Percentiles rank a stretch among this genome's conserved stretches.
Evolutionary conservation across 306 rosid species (phyloP).

Genomic region (Glycyrrhiza uralensis): DNA sequence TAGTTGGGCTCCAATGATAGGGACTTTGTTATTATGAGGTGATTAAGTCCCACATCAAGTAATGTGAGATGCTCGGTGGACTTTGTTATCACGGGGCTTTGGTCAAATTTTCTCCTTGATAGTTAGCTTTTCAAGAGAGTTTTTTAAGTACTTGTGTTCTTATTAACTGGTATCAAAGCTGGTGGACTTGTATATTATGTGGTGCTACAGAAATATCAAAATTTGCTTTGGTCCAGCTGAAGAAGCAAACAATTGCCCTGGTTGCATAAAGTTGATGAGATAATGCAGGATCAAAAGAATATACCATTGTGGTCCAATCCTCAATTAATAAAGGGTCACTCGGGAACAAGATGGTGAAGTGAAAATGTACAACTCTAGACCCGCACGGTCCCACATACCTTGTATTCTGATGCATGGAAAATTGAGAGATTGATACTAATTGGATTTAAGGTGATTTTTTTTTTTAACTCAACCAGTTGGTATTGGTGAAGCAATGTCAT

Average conservation of each 20-base stretch:
- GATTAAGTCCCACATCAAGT: too few species aligned
- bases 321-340: not conserved
- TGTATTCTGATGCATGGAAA: not conserved
- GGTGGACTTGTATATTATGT: too few species aligned
- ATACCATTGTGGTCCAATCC: conserved; percentile 41
- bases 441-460: not conserved
- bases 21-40: too few species aligned
- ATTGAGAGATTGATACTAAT: conserved; percentile 1
- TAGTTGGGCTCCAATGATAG: conserved; percentile 32
- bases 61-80: too few species aligned
- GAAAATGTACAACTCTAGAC: conserved; percentile 18
- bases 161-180: too few species aligned
- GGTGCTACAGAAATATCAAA: conserved; percentile 17
- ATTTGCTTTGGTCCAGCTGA: conserved; percentile 14
- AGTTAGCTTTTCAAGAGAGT: too few species aligned
- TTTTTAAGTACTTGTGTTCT: too few species aligned
- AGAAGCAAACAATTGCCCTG: conserved; percentile 17
- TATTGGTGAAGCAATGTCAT: not conserved
- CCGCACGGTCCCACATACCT: conserved; percentile 24
- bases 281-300: conserved; percentile 26
- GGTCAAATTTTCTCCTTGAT: too few species aligned
- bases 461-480: not conserved
- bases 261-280: conserved; percentile 18
- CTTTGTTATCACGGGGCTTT: too few species aligned
- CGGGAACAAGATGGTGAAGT: conserved; percentile 14